phyloP scores from a whole-genome alignment of 2,329 filamentous ascomycete genomes.

The Ophiocordyceps sinensis region DNA sequence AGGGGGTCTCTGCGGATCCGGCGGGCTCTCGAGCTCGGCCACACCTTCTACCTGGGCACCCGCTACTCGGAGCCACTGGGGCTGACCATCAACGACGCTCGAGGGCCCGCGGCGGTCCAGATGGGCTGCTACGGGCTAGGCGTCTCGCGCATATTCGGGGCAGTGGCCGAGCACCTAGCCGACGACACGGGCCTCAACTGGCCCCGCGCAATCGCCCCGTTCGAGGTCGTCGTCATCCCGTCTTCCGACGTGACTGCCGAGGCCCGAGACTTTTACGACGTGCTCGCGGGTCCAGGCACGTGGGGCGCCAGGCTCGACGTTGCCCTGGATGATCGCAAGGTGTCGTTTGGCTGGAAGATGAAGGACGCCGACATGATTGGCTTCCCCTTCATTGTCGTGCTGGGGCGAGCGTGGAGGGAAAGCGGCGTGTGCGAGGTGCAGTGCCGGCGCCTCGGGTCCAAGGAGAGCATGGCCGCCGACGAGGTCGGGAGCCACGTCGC shows the following conservation, averaged over 20 bases:
- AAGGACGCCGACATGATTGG: conserved; percentile 81
- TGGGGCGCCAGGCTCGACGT: conserved; percentile 34
- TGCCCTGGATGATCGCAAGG: conserved; percentile 58
- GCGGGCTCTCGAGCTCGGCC: conserved; percentile 76
- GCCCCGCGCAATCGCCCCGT: conserved; percentile 78
- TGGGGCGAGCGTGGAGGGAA: conserved; percentile 57
- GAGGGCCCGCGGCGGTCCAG: conserved; percentile 43
- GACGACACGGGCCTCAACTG: conserved; percentile 70
- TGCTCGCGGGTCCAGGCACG: conserved; percentile 20
- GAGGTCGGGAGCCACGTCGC: conserved; percentile 29
- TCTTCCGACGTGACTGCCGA: conserved; percentile 29
- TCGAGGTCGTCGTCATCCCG: conserved; percentile 55
- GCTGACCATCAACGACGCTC: conserved; percentile 26
- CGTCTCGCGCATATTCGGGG: conserved; percentile 77
- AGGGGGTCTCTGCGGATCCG: conserved; percentile 48
- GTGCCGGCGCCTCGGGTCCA: conserved; percentile 52
- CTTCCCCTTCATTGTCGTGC: conserved; percentile 68
- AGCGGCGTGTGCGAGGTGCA: conserved; percentile 58
- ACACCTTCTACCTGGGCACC: conserved; percentile 88
- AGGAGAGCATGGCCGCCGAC: conserved; percentile 40
- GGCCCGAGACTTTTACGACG: conserved; percentile 48
- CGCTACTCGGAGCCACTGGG: conserved; percentile 68
- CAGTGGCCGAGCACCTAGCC: conserved; percentile 61
- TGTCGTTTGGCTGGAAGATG: conserved; percentile 69
- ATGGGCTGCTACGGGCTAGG: conserved; percentile 98